Conservation (phyloP, 2,329 filamentous ascomycete genomes). For the Pyrenochaeta sp. region DNA sequence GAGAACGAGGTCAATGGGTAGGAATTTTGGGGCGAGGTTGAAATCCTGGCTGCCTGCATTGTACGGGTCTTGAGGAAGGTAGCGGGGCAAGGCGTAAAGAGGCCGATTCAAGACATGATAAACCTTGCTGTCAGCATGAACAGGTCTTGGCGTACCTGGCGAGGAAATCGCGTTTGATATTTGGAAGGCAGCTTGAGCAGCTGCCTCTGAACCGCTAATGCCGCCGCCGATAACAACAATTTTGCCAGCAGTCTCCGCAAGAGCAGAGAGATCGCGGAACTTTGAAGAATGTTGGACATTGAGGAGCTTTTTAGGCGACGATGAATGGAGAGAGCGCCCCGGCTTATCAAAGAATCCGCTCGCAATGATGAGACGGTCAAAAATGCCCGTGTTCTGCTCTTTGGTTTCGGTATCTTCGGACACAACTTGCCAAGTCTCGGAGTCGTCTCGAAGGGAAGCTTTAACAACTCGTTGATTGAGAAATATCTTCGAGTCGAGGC, state of each 20-base stretch:
- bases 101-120: conserved; percentile 75
- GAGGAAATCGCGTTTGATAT: conserved; percentile 70
- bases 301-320: not conserved
- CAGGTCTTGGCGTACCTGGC: conserved; percentile 45
- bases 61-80: conserved; percentile 47
- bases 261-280: conserved; percentile 32
- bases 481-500: conserved; percentile 59
- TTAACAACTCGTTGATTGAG: conserved; percentile 53
- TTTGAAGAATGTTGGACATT: conserved; percentile 40
- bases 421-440: conserved; percentile 30
- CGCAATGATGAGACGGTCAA: conserved; percentile 76
- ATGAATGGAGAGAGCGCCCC: conserved; percentile 20
- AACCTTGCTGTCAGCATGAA: conserved; percentile 60
- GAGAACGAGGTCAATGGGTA: conserved; percentile 76
- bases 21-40: conserved; percentile 65
- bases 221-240: conserved; percentile 81
- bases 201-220: conserved; percentile 83
- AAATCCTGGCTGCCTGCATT: conserved; percentile 22
- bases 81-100: conserved; percentile 73
- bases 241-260: conserved; percentile 56
- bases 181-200: conserved; percentile 74
- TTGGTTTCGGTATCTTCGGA: conserved; percentile 22
- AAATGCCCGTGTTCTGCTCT: conserved; percentile 47
- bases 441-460: conserved; percentile 24
- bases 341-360: conserved; percentile 75